Evolutionary conservation across 2,329 filamentous ascomycete genomes (phyloP), one percentile per base, ranked within the genome.

Genomic region (Fulvia fulva): DNA sequence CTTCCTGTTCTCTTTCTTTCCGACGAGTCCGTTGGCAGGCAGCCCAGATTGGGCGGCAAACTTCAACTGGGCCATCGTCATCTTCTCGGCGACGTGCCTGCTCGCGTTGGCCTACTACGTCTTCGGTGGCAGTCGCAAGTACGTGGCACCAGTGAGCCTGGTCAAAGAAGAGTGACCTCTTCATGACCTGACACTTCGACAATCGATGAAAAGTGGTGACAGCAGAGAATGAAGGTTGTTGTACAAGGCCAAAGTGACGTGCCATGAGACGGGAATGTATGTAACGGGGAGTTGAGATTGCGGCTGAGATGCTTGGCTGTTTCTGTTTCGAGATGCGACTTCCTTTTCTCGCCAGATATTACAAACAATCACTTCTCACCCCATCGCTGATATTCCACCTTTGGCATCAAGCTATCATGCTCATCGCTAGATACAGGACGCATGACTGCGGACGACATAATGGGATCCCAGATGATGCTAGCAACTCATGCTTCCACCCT

Each of bases 1-100:
- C 23, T 72, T 73, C 51, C 57, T 71, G 46, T 71, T 73, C 60
- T 66, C 65, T n/a, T 72, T 73, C 66, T 73, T 71, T 60, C 71
- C 71, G 2, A 47, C 50, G 9, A 56, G 63, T 44, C 67, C 67
- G 8, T 53, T 58, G 8, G 46, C 59, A 3, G 63, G 59, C 41
- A 63, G 66, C 50, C 30, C 64, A 8, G 47, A 45, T 7, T 70
- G 65, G 63, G 67, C 65, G 16, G 56, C 53, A 28, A 58, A 67
- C 44, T 68, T 72, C 62, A 73, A 73, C 49, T 73, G 67, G 63
- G 65, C 69, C 11, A 68, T 72, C 41, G 61, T 72, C 19, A 69
- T 73, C 14, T 72, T 72, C 58, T 60, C 62, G 8, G 57, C 55
- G 11, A 64, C 62, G 1, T 65, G 62, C 50, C 21, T 66, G 9